Evolutionary conservation across 169 alveolate genomes (phyloP).

Genomic region (Theileria orientalis): DNA sequence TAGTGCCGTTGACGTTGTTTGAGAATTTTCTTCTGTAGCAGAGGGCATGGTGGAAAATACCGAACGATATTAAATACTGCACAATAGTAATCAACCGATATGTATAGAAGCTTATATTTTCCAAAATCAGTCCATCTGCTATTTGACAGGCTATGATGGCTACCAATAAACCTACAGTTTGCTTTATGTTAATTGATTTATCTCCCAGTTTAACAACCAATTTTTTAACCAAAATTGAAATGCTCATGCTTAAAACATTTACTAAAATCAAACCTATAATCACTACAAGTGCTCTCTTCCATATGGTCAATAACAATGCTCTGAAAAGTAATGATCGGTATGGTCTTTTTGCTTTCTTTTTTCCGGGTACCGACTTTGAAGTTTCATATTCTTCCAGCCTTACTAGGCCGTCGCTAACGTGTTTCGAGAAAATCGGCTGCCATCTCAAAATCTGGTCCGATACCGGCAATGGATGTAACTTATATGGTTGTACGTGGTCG

Average conservation of each 20-base stretch:
- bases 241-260: constrained; percentile 29
- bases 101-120: no score
- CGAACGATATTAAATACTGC: no score
- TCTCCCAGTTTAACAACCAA: constrained; percentile 3
- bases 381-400: constrained; percentile 13
- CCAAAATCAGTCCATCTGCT: no score
- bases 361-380: not conserved
- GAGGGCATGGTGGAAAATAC: not conserved
- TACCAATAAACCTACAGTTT: not conserved
- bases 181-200: not conserved
- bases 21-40: not conserved
- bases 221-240: constrained; percentile 18
- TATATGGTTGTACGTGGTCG: constrained; percentile 15
- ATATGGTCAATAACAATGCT: constrained; percentile 31
- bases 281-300: constrained; percentile 11
- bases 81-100: no score
- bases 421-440: no score
- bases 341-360: not conserved
- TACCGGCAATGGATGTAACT: no score
- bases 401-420: no score
- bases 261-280: constrained; percentile 17
- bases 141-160: no score
- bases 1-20: not conserved
- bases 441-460: no score
- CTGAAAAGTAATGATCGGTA: constrained; percentile 11